phyloP scores from a whole-genome alignment of 306 rosid species.

The Trichosanthes truncata region DNA sequence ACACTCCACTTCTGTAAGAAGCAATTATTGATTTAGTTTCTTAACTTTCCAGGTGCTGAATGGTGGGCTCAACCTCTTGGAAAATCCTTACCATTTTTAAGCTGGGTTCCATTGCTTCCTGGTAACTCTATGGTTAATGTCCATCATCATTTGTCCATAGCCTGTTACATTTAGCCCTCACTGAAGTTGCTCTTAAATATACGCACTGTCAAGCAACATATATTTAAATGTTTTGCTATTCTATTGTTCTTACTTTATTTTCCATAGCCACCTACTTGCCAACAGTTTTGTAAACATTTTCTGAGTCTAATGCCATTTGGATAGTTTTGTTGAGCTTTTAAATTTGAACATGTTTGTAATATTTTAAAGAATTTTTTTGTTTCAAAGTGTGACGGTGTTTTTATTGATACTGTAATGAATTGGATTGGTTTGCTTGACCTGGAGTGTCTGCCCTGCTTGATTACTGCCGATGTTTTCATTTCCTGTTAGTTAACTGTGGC shows the following conservation, averaged over 20 bases:
- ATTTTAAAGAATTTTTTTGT: background rate
- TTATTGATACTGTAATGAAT: background rate
- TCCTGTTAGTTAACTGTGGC: background rate
- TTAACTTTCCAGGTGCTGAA: conserved; percentile 56
- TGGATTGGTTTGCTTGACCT: background rate
- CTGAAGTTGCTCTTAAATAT: background rate
- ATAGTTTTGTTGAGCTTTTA: background rate
- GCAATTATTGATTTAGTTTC: background rate
- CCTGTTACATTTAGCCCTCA: background rate
- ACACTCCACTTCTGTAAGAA: background rate
- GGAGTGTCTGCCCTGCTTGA: background rate
- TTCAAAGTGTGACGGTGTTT: background rate
- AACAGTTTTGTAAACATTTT: background rate
- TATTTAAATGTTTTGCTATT: background rate
- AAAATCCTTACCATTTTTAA: conserved; percentile 58
- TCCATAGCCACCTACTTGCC: background rate
- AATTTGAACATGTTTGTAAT: background rate
- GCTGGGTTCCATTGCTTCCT: conserved; percentile 57
- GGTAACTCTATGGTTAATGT: conserved; percentile 33
- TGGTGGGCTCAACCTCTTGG: conserved; percentile 84
- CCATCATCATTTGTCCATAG: background rate
- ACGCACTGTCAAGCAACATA: background rate
- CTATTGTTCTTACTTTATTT: background rate
- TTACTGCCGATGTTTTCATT: background rate
- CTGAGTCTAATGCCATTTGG: background rate